Evolutionary conservation across 371 early-diverging fungal genomes (phyloP).

Genomic region (Dinochytrium kinnereticum): DNA sequence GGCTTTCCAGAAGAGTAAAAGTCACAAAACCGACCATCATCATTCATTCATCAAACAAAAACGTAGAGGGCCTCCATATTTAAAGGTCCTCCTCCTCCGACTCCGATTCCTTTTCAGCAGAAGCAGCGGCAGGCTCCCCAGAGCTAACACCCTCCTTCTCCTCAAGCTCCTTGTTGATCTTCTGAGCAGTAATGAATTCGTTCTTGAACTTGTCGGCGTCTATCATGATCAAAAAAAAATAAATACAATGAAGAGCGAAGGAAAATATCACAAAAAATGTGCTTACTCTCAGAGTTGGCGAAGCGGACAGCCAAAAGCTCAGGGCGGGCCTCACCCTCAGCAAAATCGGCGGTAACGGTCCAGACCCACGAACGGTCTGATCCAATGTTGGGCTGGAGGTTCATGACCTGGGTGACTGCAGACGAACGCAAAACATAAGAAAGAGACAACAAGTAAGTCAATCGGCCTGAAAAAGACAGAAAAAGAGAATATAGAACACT

Average conservation of each 20-base stretch:
- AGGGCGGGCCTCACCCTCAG: constrained; percentile 83
- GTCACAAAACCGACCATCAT: too few relatives aligned
- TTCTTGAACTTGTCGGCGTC: constrained; percentile 64
- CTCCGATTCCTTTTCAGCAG: neutral
- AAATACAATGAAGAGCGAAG: too few relatives aligned
- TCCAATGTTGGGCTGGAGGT: constrained; percentile 89
- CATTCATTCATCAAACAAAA: too few relatives aligned
- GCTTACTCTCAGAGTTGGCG: constrained; percentile 87
- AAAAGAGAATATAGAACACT: constrained; percentile 32
- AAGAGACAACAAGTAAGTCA: neutral
- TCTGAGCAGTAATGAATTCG: constrained; percentile 70
- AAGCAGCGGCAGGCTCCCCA: neutral
- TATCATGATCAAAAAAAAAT: constrained; percentile 20
- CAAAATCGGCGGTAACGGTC: constrained; percentile 84
- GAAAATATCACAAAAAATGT: neutral
- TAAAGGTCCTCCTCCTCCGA: constrained; percentile 13
- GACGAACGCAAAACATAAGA: neutral
- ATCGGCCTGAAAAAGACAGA: too few relatives aligned
- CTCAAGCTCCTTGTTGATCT: constrained; percentile 43
- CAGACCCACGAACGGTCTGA: constrained; percentile 98
- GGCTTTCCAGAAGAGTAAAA: too few relatives aligned
- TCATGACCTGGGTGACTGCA: constrained; percentile 81
- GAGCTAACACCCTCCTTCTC: constrained; percentile 18
- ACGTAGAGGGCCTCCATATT: too few relatives aligned
- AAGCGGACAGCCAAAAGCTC: constrained; percentile 96